Percentiles rank a stretch among this genome's conserved stretches.
These are phyloP conservation scores for Exophiala mesophila DNA, from an alignment of 2,329 filamentous ascomycete species.

Conservation along the genomic window DNA sequence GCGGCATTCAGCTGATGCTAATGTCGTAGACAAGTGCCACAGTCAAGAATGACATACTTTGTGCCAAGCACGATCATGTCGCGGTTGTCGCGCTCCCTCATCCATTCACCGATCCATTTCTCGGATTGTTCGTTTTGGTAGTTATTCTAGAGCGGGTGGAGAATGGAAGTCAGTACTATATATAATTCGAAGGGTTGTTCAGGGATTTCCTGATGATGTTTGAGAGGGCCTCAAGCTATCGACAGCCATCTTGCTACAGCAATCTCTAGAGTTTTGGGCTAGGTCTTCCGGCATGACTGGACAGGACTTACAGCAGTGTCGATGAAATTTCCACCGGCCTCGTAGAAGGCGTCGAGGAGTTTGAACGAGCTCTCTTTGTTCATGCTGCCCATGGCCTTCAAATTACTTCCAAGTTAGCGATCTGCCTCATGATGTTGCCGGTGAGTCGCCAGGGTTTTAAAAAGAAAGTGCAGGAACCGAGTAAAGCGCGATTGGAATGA, in stretches of 20 bases:
- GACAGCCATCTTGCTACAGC: conserved; percentile 50
- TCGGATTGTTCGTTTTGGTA: conserved; percentile 64
- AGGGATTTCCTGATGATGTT: neutral
- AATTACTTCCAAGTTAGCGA: too few species aligned
- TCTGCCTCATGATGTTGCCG: conserved; percentile 48
- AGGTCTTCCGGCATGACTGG: neutral
- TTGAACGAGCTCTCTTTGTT: conserved; percentile 57
- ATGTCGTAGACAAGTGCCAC: conserved; percentile 27
- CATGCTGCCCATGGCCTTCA: conserved; percentile 43
- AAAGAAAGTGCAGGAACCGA: neutral
- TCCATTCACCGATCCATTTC: conserved; percentile 60
- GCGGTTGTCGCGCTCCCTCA: conserved; percentile 37
- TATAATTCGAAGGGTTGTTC: too few species aligned
- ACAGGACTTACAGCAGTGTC: conserved; percentile 48
- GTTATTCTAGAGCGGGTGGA: conserved; percentile 59
- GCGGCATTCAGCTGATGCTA: too few species aligned
- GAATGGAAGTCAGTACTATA: conserved; percentile 51
- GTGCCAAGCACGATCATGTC: conserved; percentile 55
- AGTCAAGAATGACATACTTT: conserved; percentile 44
- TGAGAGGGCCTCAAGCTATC: neutral
- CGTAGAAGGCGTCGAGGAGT: conserved; percentile 63
- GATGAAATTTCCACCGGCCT: conserved; percentile 66
- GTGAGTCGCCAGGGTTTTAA: conserved; percentile 34
- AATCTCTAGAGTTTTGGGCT: conserved; percentile 32
- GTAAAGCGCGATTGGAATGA: neutral